phyloP scores from a whole-genome alignment of 768 basidiomycete genomes.

The Mycena chlorophos region DNA sequence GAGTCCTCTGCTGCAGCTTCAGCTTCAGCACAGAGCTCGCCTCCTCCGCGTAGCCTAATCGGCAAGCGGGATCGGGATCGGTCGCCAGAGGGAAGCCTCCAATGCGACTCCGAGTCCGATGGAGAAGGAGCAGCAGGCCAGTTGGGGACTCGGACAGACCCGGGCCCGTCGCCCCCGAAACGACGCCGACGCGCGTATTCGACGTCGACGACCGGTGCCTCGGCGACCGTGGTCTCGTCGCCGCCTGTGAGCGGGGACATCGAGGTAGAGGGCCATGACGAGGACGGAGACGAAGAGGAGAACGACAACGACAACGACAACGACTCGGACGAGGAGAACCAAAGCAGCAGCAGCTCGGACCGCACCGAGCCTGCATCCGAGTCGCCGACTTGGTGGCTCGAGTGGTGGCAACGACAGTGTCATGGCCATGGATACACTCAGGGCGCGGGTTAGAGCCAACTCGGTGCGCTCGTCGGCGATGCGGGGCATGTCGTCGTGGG shows the following conservation, averaged over 20 bases:
- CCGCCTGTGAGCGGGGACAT: not conserved
- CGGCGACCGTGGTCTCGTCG: not conserved
- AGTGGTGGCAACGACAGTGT: too few relatives aligned
- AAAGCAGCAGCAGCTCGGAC: too few relatives aligned
- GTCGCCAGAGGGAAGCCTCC: too few relatives aligned
- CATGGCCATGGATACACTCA: not conserved
- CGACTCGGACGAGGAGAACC: too few relatives aligned
- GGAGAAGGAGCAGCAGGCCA: not conserved
- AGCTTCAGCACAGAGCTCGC: too few relatives aligned
- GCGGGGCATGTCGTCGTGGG: too few relatives aligned
- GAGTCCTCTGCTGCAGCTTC: too few relatives aligned
- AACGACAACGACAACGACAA: not conserved
- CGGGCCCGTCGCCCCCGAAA: not conserved
- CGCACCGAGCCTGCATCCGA: too few relatives aligned
- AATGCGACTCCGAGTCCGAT: not conserved
- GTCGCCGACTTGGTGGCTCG: too few relatives aligned
- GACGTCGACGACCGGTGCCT: not conserved
- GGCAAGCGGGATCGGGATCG: too few relatives aligned
- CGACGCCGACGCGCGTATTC: not conserved
- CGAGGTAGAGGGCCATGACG: not conserved
- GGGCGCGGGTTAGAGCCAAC: not conserved
- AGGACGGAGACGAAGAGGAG: not conserved
- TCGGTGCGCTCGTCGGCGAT: not conserved
- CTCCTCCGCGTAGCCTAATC: too few relatives aligned
- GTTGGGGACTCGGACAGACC: too few relatives aligned